These are phyloP conservation scores for Puccinia hordei DNA, from an alignment of 1,284 basidiomycete species.

Conservation along the genomic window DNA sequence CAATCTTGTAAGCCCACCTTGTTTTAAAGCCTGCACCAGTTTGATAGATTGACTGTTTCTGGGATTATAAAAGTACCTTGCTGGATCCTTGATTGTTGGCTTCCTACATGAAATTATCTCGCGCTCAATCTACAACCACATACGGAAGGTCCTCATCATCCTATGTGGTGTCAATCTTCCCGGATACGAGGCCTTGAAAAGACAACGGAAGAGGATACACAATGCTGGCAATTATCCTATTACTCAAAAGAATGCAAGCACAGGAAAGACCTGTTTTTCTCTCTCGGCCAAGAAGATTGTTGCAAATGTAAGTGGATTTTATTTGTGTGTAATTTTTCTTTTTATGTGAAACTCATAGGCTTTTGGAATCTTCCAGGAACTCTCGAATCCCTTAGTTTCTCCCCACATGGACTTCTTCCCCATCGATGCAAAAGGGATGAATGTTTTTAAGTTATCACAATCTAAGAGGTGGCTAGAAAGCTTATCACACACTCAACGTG, in stretches of 20 bases:
- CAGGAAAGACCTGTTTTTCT: conserved; percentile 14
- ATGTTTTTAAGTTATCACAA: conserved; percentile 21
- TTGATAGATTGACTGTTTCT: neutral
- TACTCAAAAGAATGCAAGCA: neutral
- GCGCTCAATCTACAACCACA: neutral
- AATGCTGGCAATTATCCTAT: neutral
- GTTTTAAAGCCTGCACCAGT: neutral
- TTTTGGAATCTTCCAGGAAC: neutral
- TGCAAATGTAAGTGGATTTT: neutral
- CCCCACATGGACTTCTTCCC: neutral
- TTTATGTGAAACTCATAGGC: neutral
- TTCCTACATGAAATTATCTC: conserved; percentile 9
- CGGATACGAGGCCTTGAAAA: neutral
- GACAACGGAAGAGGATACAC: neutral
- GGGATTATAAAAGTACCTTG: neutral
- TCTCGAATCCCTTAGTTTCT: neutral
- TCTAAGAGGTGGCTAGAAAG: neutral
- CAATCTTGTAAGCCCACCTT: neutral
- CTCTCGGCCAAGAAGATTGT: neutral
- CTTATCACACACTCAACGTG: neutral
- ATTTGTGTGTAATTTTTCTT: neutral
- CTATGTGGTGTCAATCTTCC: conserved; percentile 13
- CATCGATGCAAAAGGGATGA: neutral
- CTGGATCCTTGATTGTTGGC: conserved; percentile 6
- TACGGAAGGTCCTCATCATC: neutral